Base-by-base conservation (phyloP, 1,284 basidiomycete genomes). In the Bjerkandera adusta region DNA sequence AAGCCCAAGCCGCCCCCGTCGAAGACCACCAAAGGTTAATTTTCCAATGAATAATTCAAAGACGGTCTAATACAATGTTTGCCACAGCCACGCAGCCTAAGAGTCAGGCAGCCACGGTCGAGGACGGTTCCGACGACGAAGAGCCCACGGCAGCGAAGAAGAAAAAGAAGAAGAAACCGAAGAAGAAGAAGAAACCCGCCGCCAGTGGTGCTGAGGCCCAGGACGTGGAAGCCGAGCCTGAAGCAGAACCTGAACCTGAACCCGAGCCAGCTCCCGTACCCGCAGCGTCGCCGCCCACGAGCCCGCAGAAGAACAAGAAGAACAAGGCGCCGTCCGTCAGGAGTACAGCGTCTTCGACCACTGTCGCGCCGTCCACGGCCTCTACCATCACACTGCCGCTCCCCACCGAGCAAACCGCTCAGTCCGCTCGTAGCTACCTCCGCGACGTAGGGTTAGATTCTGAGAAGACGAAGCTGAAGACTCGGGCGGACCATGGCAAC, bases 341-440 rank as follows among this genome's bases (percentile, higher is more conserved):
- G 21, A 47, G 34, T 18, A 42, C 52, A 43, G 35, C 57, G 20
- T 55, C 62, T 37, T 56, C 59, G 25, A 48, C 67, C 22, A 48
- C 63, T 45, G 48, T 55, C n/a, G 54, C 61, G 16, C 56, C 64
- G 12, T 18, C 34, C 13, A 66, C 62, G 47, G 54, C 62, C 39
- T 71, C 76, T 22, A 70, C 71, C 35, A 63, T 68, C 8, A 70
- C 81, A 16, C 67, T 85, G 22, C 67, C 73, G 21, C 62, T 77
- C 29, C 66, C 71, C 3, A 61, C 67, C 27, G 72, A 71, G 47
- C 67, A 68, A 48, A 73, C 70, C 3, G 83, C 83, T 0, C 81
- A 85, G 60, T 88, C 85, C 18, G 77, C 77, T 20, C 83, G 70
- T 49, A 78, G 82, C n/a, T 90, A 89, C 61, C 54, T 87, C 18